Base-by-base conservation (phyloP, 2,329 filamentous ascomycete species). In the Verticillium nonalfalfae region DNA sequence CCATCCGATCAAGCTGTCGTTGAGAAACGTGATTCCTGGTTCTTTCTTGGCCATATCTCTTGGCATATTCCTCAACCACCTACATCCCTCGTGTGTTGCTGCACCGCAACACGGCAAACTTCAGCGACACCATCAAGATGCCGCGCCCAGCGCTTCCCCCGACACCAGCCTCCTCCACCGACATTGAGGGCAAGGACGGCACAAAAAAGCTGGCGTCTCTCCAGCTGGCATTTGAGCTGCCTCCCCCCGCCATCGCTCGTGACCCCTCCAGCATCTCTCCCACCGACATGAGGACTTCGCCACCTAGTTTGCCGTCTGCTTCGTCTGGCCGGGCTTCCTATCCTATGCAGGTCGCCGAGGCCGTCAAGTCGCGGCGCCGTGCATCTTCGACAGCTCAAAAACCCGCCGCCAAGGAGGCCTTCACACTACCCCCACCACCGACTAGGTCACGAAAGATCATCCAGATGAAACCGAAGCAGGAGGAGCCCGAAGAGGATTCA, bases 361-460 rank as follows among this genome's bases (percentile, higher is more conserved):
- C 79, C 0, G 80, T 83, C 66, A 84, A 84, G 67, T 76, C 79
- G n/a, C 77, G 82, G 59, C 76, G 83, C 61, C 77, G 84, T 50
- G 33, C 58, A 13, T 78, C 80, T 0, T 81, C 83, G 15, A 73
- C 79, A 13, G 74, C 77, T 18, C 72, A 74, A 59, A 72, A 71
- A 58, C 71, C 77, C 14, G 70, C 76, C 61, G 78, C 80, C 61
- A 88, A 86, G 66, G 84, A 87, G 67, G 79, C 83, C 57, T 96
- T 97, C 73, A 84, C 90, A 10, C 84, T 99, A 15, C 95, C 95
- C 21, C 95, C 95, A 10, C 95, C 94, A 15, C 95, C 95, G 0
- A 97, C 93, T 3, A 84, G 94, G 65, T 91, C 92, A 52, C 89
- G 94, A 69, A 98, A 96, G 78, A 98, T 99, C 72, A 98, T 98